Evolutionary conservation across 179 eudicot species (phyloP).

Genomic region (Spinacia oleracea): DNA sequence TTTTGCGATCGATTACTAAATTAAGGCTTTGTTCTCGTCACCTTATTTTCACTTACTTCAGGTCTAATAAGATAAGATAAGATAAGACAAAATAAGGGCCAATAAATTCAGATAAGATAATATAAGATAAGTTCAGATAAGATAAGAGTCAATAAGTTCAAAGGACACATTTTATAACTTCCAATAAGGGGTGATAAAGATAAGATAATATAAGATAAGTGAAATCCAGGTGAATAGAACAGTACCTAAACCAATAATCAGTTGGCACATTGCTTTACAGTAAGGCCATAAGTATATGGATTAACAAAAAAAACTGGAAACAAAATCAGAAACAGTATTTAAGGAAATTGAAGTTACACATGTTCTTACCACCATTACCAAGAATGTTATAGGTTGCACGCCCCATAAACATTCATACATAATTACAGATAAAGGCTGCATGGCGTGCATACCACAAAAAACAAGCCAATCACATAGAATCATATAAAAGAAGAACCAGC

Average conservation of each 20-base stretch:
- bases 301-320: not conserved
- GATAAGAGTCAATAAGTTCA: no score
- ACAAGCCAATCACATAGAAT: conserved; percentile 1
- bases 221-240: no score
- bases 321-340: not conserved
- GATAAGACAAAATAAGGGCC: no score
- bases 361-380: not conserved
- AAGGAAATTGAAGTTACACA: not conserved
- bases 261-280: not conserved
- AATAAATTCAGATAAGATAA: no score
- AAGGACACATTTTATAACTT: no score
- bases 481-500: not conserved
- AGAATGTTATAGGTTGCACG: not conserved
- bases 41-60: no score
- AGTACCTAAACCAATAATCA: not conserved
- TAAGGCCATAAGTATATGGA: not conserved
- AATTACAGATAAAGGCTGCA: not conserved
- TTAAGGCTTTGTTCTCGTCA: no score
- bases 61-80: no score
- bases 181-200: no score
- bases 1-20: not conserved
- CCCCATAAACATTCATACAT: not conserved
- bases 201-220: no score
- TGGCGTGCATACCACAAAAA: not conserved
- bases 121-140: no score